These are phyloP conservation scores for Castanopsis chinensis DNA, from an alignment of 306 rosid genomes.

Conservation along the genomic window DNA sequence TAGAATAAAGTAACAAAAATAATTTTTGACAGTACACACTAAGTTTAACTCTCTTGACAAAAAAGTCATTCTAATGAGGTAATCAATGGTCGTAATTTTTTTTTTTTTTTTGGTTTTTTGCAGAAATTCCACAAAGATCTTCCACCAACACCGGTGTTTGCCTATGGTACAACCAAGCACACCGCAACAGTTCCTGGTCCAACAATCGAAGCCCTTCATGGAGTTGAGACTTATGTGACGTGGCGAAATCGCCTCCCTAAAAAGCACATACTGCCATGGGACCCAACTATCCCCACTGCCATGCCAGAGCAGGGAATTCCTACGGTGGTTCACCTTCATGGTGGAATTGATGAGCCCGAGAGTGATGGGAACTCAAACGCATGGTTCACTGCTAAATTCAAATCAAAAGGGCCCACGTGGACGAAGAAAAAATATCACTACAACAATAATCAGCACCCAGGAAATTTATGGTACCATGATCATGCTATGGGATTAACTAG, in stretches of 20 bases:
- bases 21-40: too few species aligned
- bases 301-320: constrained; percentile 35
- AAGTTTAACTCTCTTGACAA: too few species aligned
- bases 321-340: constrained; percentile 53
- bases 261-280: constrained; percentile 55
- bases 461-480: constrained; percentile 59
- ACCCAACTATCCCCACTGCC: constrained; percentile 47
- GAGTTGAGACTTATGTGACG: constrained; percentile 34
- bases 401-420: constrained; percentile 32
- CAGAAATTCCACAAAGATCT: constrained; percentile 59
- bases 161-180: constrained; percentile 34
- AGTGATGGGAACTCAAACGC: constrained; percentile 44
- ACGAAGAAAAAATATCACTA: constrained; percentile 32
- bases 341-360: constrained; percentile 34
- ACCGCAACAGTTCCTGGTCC: constrained; percentile 55
- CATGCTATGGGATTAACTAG: constrained; percentile 52
- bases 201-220: constrained; percentile 45
- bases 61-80: too few species aligned
- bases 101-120: neutral
- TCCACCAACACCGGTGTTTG: constrained; percentile 45
- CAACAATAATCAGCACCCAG: constrained; percentile 43
- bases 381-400: constrained; percentile 44
- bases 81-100: neutral
- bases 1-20: too few species aligned
- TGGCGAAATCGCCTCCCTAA: constrained; percentile 47